phyloP scores from a whole-genome alignment of 768 basidiomycete species.

The Phlebiopsis flavidoalba region DNA sequence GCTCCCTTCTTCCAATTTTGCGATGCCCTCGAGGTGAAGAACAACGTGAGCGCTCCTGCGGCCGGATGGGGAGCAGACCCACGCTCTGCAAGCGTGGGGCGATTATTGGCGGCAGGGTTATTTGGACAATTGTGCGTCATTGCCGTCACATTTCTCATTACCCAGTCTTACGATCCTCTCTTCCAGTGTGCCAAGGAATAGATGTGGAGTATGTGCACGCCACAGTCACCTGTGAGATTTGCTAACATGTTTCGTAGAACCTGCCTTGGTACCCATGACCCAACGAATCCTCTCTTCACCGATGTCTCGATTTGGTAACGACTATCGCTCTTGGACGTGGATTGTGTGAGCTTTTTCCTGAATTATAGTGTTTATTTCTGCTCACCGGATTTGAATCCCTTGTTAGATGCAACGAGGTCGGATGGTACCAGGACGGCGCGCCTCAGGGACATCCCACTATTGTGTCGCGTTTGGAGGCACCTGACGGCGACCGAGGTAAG shows the following conservation, averaged over 20 bases:
- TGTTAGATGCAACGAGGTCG: slow-evolving; percentile 60
- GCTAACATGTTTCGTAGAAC: slow-evolving; percentile 13
- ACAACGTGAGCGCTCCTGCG: slow-evolving; percentile 40
- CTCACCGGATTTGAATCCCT: background rate
- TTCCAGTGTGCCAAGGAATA: background rate
- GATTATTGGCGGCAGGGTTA: slow-evolving; percentile 43
- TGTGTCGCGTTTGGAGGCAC: slow-evolving; percentile 45
- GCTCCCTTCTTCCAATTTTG: slow-evolving; percentile 51
- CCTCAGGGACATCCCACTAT: slow-evolving; percentile 32
- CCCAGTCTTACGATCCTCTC: background rate
- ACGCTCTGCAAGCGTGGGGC: slow-evolving; percentile 53
- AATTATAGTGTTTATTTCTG: background rate
- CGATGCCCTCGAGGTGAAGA: slow-evolving; percentile 55
- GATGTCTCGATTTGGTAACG: slow-evolving; percentile 51
- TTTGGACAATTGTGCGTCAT: slow-evolving; percentile 4
- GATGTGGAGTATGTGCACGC: slow-evolving; percentile 36
- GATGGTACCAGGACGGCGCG: slow-evolving; percentile 35
- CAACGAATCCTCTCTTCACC: slow-evolving; percentile 41
- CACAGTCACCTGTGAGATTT: background rate
- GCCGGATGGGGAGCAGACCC: slow-evolving; percentile 53
- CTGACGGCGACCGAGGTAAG: slow-evolving; percentile 45
- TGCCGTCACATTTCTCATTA: background rate
- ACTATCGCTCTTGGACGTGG: slow-evolving; percentile 64
- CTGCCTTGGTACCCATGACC: slow-evolving; percentile 39
- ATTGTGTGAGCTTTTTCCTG: slow-evolving; percentile 39